Conservation (phyloP, 2,329 filamentous ascomycete genomes). For the Aureobasidium sp. region DNA sequence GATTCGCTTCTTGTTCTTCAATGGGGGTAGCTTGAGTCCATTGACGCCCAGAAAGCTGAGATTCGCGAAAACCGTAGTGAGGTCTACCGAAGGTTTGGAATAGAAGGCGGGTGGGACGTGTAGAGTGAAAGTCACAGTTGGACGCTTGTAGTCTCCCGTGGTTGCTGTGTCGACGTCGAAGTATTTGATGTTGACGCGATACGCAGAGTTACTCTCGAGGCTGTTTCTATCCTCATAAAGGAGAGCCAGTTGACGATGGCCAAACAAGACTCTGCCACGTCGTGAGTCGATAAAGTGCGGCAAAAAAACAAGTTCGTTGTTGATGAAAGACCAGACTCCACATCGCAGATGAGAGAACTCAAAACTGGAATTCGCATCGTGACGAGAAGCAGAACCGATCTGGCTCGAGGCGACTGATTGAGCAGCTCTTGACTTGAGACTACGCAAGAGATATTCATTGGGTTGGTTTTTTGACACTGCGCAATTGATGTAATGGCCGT, state of each 20-base stretch:
- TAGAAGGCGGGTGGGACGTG: slow-evolving; percentile 33
- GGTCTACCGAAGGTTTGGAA: slow-evolving; percentile 3
- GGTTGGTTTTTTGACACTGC: slow-evolving; percentile 17
- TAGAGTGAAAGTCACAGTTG: slow-evolving; percentile 32
- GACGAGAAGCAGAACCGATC: not conserved
- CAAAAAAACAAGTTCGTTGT: slow-evolving; percentile 31
- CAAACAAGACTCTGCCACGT: slow-evolving; percentile 31
- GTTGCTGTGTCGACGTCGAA: slow-evolving; percentile 32
- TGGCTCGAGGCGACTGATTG: slow-evolving; percentile 5
- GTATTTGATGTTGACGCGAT: slow-evolving; percentile 35
- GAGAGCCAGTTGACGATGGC: slow-evolving; percentile 19
- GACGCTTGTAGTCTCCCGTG: slow-evolving; percentile 21
- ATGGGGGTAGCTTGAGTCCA: slow-evolving; percentile 12
- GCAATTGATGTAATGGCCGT: slow-evolving; percentile 14
- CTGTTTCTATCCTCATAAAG: slow-evolving; percentile 14
- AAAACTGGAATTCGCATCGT: slow-evolving; percentile 22
- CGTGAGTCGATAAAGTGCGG: slow-evolving; percentile 33
- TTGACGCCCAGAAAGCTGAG: not conserved
- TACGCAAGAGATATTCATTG: slow-evolving; percentile 19
- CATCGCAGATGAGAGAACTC: slow-evolving; percentile 28
- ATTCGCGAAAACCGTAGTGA: slow-evolving; percentile 11
- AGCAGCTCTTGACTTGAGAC: slow-evolving; percentile 18
- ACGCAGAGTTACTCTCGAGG: slow-evolving; percentile 16
- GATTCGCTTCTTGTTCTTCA: slow-evolving; percentile 23
- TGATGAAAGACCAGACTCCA: slow-evolving; percentile 37